These are phyloP conservation scores for Lunularia cruciata DNA, from an alignment of 225 moss, liverwort and hornwort species.

Conservation along the genomic window DNA sequence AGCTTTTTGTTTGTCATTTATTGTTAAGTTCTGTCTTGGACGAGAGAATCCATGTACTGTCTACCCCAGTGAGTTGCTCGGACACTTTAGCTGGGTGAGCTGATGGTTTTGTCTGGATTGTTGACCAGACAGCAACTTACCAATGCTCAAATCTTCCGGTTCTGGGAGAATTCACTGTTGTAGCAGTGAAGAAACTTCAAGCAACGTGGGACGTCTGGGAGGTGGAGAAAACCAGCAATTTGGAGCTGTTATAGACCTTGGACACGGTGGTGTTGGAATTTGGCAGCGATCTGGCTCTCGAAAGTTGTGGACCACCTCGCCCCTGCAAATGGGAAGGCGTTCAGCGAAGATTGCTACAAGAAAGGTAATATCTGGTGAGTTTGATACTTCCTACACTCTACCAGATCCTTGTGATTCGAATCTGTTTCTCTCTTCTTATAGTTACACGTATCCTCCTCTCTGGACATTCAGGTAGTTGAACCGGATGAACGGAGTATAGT, in stretches of 20 bases:
- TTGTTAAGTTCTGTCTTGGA: too few relatives aligned
- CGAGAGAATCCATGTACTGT: too few relatives aligned
- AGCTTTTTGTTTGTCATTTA: too few relatives aligned
- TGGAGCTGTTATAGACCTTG: conserved; percentile 22
- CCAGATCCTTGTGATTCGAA: background rate
- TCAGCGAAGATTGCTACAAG: conserved; percentile 94
- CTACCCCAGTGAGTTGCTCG: too few relatives aligned
- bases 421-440: background rate
- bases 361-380: conserved; percentile 56
- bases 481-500: too few relatives aligned
- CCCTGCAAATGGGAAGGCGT: conserved; percentile 86
- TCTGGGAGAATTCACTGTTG: conserved; percentile 1
- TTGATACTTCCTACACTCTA: conserved; percentile 17
- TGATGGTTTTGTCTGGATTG: background rate
- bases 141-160: background rate
- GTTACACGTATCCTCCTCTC: too few relatives aligned
- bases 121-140: conserved; percentile 3
- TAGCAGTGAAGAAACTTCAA: background rate
- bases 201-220: background rate
- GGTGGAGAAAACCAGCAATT: conserved; percentile 1
- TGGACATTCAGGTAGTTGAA: too few relatives aligned
- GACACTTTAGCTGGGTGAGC: background rate
- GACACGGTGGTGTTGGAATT: conserved; percentile 36
- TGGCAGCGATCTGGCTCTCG: conserved; percentile 53
- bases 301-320: conserved; percentile 56